Evolutionary conservation across 192 early-diverging fungal genomes (phyloP).

Genomic region (Backusella mclennaniae): DNA sequence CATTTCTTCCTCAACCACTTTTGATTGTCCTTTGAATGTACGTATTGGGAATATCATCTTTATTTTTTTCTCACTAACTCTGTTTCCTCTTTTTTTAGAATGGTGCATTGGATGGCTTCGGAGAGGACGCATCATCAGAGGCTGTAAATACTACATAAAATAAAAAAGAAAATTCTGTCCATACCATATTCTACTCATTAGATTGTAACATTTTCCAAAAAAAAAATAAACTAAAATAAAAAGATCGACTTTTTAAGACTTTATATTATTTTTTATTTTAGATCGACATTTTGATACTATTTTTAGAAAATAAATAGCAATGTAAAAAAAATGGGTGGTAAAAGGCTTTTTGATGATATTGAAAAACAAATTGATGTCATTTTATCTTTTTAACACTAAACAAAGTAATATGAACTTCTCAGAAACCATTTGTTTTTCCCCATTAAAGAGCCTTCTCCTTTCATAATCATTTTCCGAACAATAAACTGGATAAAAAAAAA

Average conservation of each 20-base stretch:
- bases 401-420: no score
- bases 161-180: neutral
- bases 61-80: neutral
- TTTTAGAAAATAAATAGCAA: neutral
- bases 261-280: neutral
- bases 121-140: neutral
- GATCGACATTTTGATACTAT: neutral
- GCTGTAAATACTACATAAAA: neutral
- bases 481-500: no score
- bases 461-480: no score
- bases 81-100: neutral
- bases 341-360: no score
- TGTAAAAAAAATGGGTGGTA: no score
- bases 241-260: neutral
- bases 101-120: neutral
- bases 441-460: no score
- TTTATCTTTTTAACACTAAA: no score
- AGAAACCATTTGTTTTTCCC: no score
- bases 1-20: conserved; percentile 32
- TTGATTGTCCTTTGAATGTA: conserved; percentile 40
- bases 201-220: neutral
- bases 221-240: neutral
- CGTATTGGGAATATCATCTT: neutral
- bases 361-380: no score
- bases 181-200: neutral